These are phyloP conservation scores for Lathyrus oleraceus DNA, from an alignment of 306 rosid genomes.

Conservation along the genomic window DNA sequence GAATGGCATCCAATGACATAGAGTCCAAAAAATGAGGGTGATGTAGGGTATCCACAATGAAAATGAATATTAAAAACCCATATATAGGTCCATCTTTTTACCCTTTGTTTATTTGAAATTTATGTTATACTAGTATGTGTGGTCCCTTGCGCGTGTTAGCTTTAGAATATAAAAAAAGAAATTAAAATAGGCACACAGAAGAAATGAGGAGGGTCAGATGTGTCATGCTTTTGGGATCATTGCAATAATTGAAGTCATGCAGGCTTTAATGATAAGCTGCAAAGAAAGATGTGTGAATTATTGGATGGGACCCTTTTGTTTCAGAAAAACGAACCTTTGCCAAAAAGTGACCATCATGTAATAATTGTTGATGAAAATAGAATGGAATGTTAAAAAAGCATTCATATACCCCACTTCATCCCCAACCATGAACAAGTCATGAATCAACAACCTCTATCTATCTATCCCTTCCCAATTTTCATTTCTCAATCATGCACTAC, in stretches of 20 bases:
- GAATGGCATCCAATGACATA: constrained; percentile 37
- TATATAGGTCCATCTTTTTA: not conserved
- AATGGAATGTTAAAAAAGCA: constrained; percentile 34
- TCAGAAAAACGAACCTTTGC: constrained; percentile 39
- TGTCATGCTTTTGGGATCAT: constrained; percentile 99
- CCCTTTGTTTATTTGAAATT: not conserved
- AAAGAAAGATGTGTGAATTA: constrained; percentile 54
- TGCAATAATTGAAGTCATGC: constrained; percentile 98
- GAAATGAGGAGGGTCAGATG: constrained; percentile 71
- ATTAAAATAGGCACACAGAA: constrained; percentile 50
- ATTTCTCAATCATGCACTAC: constrained; percentile 30
- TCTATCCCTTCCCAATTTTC: constrained; percentile 18
- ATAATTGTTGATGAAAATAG: constrained; percentile 18
- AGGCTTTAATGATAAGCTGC: constrained; percentile 85
- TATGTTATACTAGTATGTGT: constrained; percentile 6
- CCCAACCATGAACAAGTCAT: not conserved
- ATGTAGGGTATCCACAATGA: not conserved
- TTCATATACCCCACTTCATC: not conserved
- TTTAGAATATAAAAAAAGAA: constrained; percentile 44
- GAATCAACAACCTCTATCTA: not conserved
- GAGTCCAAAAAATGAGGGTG: constrained; percentile 23
- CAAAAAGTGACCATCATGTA: constrained; percentile 22
- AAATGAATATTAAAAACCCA: not conserved
- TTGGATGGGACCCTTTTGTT: constrained; percentile 50
- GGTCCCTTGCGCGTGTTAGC: constrained; percentile 63